Evolutionary conservation across 371 early-diverging fungal genomes (phyloP).

Genomic region (Mucor lusitanicus): DNA sequence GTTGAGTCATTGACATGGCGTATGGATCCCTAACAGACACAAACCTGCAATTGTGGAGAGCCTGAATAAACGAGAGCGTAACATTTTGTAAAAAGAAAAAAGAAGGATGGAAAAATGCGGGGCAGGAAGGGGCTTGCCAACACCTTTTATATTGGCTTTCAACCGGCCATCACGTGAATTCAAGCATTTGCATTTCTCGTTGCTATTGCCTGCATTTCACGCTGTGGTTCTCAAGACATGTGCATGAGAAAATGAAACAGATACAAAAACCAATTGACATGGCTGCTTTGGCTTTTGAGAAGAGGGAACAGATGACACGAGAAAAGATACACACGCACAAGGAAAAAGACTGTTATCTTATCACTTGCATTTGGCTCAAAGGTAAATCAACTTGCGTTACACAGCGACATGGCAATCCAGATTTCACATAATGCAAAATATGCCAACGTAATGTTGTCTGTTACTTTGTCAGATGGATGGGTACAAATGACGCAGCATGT

Average conservation of each 20-base stretch:
- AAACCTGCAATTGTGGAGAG: slow-evolving; percentile 12
- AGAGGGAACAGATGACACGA: background rate
- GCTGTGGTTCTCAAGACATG: background rate
- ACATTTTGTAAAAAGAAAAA: slow-evolving; percentile 1
- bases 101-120: slow-evolving; percentile 6
- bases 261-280: background rate
- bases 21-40: background rate
- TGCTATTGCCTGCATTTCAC: background rate
- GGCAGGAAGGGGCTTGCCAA: background rate
- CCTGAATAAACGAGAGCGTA: slow-evolving; percentile 7
- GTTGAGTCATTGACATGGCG: background rate
- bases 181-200: background rate
- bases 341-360: background rate
- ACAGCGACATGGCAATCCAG: background rate
- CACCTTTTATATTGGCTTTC: slow-evolving; percentile 1
- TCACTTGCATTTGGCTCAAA: background rate
- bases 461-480: too few relatives aligned
- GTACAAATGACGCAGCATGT: too few relatives aligned
- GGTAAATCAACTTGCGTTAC: background rate
- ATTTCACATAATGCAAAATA: too few relatives aligned
- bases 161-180: background rate
- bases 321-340: background rate
- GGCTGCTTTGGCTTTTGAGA: background rate
- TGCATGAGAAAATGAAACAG: background rate
- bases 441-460: too few relatives aligned